These are phyloP conservation scores for Elsinoe necatrix DNA, from an alignment of 2,329 filamentous ascomycete genomes.

Conservation along the genomic window DNA sequence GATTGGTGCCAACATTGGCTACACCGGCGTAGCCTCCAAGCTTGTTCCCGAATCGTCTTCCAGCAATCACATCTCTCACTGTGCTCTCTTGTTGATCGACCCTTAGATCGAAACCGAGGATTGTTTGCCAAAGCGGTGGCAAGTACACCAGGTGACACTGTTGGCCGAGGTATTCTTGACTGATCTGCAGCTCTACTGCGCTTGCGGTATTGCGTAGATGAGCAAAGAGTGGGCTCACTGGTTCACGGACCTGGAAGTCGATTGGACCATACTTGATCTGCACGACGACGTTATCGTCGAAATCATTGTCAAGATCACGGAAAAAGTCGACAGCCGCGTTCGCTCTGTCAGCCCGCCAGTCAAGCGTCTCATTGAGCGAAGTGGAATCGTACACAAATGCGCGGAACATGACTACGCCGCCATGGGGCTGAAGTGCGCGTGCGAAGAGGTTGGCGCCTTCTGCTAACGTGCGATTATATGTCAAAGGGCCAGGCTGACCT, in stretches of 20 bases:
- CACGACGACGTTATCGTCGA: constrained; percentile 61
- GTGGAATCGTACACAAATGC: constrained; percentile 61
- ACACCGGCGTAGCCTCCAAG: constrained; percentile 58
- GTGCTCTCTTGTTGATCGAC: constrained; percentile 49
- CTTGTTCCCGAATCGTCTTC: constrained; percentile 49
- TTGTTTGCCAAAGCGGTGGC: constrained; percentile 58
- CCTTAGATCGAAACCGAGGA: constrained; percentile 59
- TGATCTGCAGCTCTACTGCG: constrained; percentile 58
- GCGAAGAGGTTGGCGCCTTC: constrained; percentile 64
- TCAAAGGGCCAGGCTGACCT: constrained; percentile 60
- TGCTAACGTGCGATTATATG: constrained; percentile 61
- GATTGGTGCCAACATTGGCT: constrained; percentile 57
- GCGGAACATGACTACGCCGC: constrained; percentile 60
- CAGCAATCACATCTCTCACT: constrained; percentile 53
- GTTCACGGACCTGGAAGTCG: constrained; percentile 65
- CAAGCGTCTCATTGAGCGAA: constrained; percentile 41
- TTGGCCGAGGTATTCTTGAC: constrained; percentile 64
- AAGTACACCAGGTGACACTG: constrained; percentile 62
- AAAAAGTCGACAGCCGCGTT: constrained; percentile 64
- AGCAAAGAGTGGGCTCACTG: constrained; percentile 56
- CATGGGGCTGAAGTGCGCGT: constrained; percentile 47
- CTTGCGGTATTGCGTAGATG: constrained; percentile 40
- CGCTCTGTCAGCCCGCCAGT: constrained; percentile 60
- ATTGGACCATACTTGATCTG: constrained; percentile 70
- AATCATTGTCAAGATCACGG: constrained; percentile 53